These are phyloP conservation scores for Austroboletus niveus DNA, from an alignment of 1,284 basidiomycete species.

Conservation along the genomic window DNA sequence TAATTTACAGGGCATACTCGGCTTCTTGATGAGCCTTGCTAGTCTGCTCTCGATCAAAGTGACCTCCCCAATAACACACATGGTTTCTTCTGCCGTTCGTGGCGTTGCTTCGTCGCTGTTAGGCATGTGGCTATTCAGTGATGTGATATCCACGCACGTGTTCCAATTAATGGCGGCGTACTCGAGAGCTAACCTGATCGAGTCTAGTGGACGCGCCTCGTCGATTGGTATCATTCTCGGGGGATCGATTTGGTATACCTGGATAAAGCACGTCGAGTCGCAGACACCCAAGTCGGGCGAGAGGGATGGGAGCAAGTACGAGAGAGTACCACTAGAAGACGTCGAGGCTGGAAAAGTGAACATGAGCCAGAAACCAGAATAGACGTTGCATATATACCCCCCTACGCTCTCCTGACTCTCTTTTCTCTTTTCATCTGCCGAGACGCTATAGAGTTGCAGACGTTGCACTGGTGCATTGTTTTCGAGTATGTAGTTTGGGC, in stretches of 20 bases:
- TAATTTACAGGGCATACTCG: conserved; percentile 62
- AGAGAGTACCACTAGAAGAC: conserved; percentile 49
- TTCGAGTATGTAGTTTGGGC: not conserved
- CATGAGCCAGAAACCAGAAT: conserved; percentile 31
- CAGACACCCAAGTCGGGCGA: conserved; percentile 32
- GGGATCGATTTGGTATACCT: conserved; percentile 84
- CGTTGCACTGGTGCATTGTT: not conserved
- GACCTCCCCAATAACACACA: conserved; percentile 89
- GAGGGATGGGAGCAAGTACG: conserved; percentile 36
- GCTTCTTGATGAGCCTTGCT: conserved; percentile 90
- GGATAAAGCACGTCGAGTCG: conserved; percentile 75
- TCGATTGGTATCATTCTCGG: conserved; percentile 78
- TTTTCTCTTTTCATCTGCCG: conserved; percentile 3
- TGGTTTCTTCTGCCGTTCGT: conserved; percentile 84
- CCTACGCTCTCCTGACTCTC: conserved; percentile 2
- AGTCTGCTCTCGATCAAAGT: conserved; percentile 87
- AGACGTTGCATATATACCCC: conserved; percentile 18
- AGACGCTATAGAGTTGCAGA: conserved; percentile 12
- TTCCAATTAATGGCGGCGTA: not conserved
- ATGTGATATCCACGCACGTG: conserved; percentile 72
- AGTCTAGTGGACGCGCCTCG: conserved; percentile 66
- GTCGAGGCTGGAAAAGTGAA: conserved; percentile 44
- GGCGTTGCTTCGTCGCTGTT: conserved; percentile 80
- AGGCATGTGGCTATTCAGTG: conserved; percentile 72
- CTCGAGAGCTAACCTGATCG: conserved; percentile 9